Conservation (phyloP, 1,139 yeast genomes). For the Lodderomyces elongisporus region DNA sequence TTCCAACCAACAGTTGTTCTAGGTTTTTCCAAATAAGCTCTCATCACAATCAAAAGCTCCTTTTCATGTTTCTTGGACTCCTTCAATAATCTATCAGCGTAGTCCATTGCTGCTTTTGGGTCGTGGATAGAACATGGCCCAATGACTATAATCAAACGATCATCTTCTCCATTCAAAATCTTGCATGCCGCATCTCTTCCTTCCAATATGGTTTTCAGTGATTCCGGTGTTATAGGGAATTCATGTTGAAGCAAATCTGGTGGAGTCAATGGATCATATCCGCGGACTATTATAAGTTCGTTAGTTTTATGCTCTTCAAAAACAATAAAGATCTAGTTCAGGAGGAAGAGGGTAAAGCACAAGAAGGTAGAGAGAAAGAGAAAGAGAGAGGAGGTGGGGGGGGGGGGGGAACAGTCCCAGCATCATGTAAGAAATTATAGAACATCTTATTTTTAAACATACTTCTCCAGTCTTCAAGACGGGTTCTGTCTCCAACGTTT, state of each 20-base stretch:
- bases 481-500: slow-evolving; percentile 73
- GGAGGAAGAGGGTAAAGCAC: too few relatives aligned
- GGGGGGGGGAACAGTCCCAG: too few relatives aligned
- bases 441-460: slow-evolving; percentile 23
- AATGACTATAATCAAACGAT: slow-evolving; percentile 78
- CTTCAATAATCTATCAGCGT: slow-evolving; percentile 65
- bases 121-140: slow-evolving; percentile 98
- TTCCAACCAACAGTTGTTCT: slow-evolving; percentile 99
- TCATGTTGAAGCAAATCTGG: slow-evolving; percentile 83
- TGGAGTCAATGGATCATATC: slow-evolving; percentile 86
- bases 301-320: too few relatives aligned
- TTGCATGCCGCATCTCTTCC: slow-evolving; percentile 76
- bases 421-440: too few relatives aligned
- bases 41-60: slow-evolving; percentile 84
- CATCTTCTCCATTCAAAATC: slow-evolving; percentile 69
- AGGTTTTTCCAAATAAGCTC: slow-evolving; percentile 97
- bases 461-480: slow-evolving; percentile 90
- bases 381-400: neutral
- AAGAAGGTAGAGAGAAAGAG: too few relatives aligned
- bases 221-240: slow-evolving; percentile 58
- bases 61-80: slow-evolving; percentile 63
- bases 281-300: slow-evolving; percentile 31
- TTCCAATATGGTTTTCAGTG: slow-evolving; percentile 62
- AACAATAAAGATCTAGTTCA: too few relatives aligned
- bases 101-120: slow-evolving; percentile 81